Conservation (phyloP, 129 eudicot species). For the Centella asiatica region DNA sequence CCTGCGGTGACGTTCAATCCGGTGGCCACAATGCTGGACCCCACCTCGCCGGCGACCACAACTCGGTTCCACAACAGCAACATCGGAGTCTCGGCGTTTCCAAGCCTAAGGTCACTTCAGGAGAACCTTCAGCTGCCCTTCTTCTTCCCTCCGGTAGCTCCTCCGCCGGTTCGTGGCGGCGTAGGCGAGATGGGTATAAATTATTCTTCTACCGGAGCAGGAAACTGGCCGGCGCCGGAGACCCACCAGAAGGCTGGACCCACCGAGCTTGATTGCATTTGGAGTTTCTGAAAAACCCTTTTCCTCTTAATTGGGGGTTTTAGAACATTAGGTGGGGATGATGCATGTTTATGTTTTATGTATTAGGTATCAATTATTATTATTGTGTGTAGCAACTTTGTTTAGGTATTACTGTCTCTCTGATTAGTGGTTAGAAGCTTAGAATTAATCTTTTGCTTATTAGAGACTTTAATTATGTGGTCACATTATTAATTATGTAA, state of each 20-base stretch:
- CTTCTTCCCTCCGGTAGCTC: slow-evolving; percentile 31
- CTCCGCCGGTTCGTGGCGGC: slow-evolving; percentile 28
- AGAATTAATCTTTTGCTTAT: too few species aligned
- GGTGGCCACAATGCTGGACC: slow-evolving; percentile 3
- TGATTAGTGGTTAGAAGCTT: too few species aligned
- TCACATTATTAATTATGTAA: too few species aligned
- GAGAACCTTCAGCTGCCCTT: slow-evolving; percentile 63
- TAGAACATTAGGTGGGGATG: background rate
- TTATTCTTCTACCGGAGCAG: slow-evolving; percentile 16
- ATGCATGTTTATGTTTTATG: background rate
- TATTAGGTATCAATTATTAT: background rate
- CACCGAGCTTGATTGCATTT: slow-evolving; percentile 78
- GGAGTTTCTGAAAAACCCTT: slow-evolving; percentile 45
- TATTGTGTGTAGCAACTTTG: background rate
- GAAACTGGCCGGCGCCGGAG: slow-evolving; percentile 48
- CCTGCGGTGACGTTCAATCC: slow-evolving; percentile 5
- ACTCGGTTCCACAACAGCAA: slow-evolving; percentile 21
- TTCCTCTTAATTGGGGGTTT: background rate
- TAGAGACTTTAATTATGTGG: too few species aligned
- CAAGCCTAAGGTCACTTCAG: slow-evolving; percentile 62
- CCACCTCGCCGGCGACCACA: background rate
- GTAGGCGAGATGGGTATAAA: slow-evolving; percentile 16
- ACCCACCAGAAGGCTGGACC: slow-evolving; percentile 39
- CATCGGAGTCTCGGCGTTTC: slow-evolving; percentile 33
- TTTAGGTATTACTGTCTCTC: too few species aligned